A percentile compares a stretch with the other conserved stretches of the same genome.
These are phyloP conservation scores for Lipomyces kockii DNA, from an alignment of 805 yeast genomes.

Conservation along the genomic window DNA sequence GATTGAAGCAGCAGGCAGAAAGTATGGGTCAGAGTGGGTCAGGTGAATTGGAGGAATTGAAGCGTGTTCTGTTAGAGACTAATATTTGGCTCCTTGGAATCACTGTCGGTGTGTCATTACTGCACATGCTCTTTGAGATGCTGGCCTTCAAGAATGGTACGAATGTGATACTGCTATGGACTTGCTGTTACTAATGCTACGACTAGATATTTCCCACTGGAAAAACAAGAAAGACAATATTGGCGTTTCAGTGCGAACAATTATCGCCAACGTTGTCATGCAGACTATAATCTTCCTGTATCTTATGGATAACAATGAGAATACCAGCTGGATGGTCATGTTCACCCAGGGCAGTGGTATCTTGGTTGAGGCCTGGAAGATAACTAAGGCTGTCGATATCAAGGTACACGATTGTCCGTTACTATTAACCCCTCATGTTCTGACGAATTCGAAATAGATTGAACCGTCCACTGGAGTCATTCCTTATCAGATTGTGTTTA, in stretches of 20 bases:
- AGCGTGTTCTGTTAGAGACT: slow-evolving; percentile 48
- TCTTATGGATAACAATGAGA: slow-evolving; percentile 49
- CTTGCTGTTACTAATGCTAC: slow-evolving; percentile 3
- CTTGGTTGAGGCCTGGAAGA: slow-evolving; percentile 52
- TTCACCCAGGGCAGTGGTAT: slow-evolving; percentile 49
- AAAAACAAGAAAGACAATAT: slow-evolving; percentile 49
- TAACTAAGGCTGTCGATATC: slow-evolving; percentile 48
- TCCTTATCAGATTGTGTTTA: slow-evolving; percentile 39
- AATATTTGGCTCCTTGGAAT: slow-evolving; percentile 46
- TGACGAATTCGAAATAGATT: slow-evolving; percentile 11
- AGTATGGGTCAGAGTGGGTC: slow-evolving; percentile 40
- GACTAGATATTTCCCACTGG: slow-evolving; percentile 50
- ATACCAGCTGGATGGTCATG: slow-evolving; percentile 49
- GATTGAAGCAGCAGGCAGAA: slow-evolving; percentile 43
- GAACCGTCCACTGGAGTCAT: slow-evolving; percentile 34
- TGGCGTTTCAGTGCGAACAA: slow-evolving; percentile 49
- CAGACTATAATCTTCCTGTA: slow-evolving; percentile 49
- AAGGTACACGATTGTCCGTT: slow-evolving; percentile 14
- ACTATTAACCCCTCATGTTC: not conserved
- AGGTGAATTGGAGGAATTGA: slow-evolving; percentile 47
- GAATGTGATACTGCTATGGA: slow-evolving; percentile 3
- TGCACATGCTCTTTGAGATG: slow-evolving; percentile 50
- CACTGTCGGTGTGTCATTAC: slow-evolving; percentile 45
- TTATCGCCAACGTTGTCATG: slow-evolving; percentile 50
- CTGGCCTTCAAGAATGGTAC: slow-evolving; percentile 48